Evolutionary conservation across 257 asterid genomes (phyloP), one percentile per base, ranked within the genome.

Genomic region (Rhazya stricta): DNA sequence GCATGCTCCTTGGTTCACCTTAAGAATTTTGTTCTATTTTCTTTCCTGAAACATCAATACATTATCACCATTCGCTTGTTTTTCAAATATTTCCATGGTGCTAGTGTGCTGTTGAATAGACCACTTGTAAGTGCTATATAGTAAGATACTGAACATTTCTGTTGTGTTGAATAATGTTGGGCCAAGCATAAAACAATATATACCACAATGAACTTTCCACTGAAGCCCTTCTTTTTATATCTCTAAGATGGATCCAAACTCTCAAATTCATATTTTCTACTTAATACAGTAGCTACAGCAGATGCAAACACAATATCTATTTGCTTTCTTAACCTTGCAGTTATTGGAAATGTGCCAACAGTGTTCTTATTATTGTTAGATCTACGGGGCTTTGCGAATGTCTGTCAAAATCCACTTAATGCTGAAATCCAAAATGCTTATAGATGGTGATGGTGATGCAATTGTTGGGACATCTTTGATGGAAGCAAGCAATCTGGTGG

Each of bases 331-430:
- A 65, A 77, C 66, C 61, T 84, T 75, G 70, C 57, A 79, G 83
- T 75, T 71, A 42, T 79, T 77, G 51, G 16, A 66, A 34, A 84
- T 80, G 70, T 70, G 71, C 81, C 75, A 66, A 60, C 39, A 51
- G 10, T 54, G 56, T 48, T 73, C 66, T 69, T 79, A 67, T 84
- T 80, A 63, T 68, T 78, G 84, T 63, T 82, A 92, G 98, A 85
- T 93, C 81, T 88, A 89, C 77, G 98, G 98, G 76, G 95, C 98
- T 42, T 80, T 93, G 86, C 87, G 97, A 74, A 89, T 93, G 98
- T 89, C 98, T 69, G 97, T 91, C 72, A 93, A 93, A 87, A 93
- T 93, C 81, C 89, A 88, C 84, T 86, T 93, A 88, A 93, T 93
- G 98, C 79, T 91, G 84, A 89, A 88, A 69, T 93, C 98, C 73